Evolutionary conservation across 805 yeast species (phyloP).

Genomic region (Ogataea paraovalis): DNA sequence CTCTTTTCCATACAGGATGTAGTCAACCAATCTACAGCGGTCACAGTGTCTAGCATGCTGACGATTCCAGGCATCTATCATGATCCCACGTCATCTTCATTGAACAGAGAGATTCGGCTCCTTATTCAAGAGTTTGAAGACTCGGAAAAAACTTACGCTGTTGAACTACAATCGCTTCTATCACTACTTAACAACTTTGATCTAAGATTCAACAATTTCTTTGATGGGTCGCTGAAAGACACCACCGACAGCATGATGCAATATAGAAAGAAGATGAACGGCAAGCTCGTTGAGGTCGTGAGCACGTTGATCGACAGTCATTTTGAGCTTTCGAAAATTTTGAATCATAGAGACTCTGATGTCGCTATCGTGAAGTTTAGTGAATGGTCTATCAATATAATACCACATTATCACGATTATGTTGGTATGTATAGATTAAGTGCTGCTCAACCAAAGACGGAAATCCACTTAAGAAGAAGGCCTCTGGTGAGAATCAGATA

Average conservation of each 20-base stretch:
- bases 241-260: slow-evolving; percentile 19
- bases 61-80: slow-evolving; percentile 1
- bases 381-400: slow-evolving; percentile 23
- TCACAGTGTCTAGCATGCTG: neutral
- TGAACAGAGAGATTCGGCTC: slow-evolving; percentile 4
- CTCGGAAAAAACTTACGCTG: slow-evolving; percentile 18
- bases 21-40: neutral
- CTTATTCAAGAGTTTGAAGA: slow-evolving; percentile 11
- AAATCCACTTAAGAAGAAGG: slow-evolving; percentile 26
- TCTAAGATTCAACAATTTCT: slow-evolving; percentile 26
- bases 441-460: slow-evolving; percentile 23
- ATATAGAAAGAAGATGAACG: slow-evolving; percentile 18
- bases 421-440: slow-evolving; percentile 19
- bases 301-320: slow-evolving; percentile 17
- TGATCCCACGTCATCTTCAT: neutral
- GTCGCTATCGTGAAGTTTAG: slow-evolving; percentile 14
- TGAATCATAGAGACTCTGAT: slow-evolving; percentile 13
- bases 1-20: slow-evolving; percentile 22
- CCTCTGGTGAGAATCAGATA: slow-evolving; percentile 31
- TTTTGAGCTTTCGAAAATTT: slow-evolving; percentile 9
- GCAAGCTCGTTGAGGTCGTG: slow-evolving; percentile 14
- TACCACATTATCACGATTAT: slow-evolving; percentile 21
- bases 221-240: slow-evolving; percentile 26
- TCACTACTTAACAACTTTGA: slow-evolving; percentile 23
- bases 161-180: slow-evolving; percentile 20